Conservation (phyloP, 2,329 filamentous ascomycete genomes). For the Amylocarpus encephaloides region DNA sequence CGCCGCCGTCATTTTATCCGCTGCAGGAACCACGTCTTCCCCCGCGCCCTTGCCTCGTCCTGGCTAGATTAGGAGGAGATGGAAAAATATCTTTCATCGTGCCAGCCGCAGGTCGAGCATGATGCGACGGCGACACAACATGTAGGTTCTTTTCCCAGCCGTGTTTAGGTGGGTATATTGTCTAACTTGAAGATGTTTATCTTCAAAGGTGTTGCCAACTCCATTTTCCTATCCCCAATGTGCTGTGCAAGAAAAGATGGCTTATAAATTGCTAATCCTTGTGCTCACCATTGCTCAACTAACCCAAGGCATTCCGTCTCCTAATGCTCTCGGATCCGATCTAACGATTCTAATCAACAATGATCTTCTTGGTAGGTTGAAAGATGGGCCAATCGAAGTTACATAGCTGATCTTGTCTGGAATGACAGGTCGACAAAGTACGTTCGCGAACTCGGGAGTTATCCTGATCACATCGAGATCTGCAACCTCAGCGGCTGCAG, state of each 20-base stretch:
- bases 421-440: constrained; percentile 15
- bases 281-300: constrained; percentile 13
- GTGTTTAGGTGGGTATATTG: constrained; percentile 3
- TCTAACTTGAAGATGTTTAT: constrained; percentile 14
- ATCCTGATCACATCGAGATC: constrained; percentile 16
- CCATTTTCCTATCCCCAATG: constrained; percentile 2
- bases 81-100: constrained; percentile 3
- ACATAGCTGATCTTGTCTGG: neutral
- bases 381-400: neutral
- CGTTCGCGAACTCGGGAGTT: constrained; percentile 17
- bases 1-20: constrained; percentile 1
- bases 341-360: constrained; percentile 21
- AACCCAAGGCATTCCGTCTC: constrained; percentile 14
- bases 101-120: constrained; percentile 5
- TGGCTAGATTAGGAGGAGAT: neutral
- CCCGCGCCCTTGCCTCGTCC: neutral
- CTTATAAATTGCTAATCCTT: constrained; percentile 10
- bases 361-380: constrained; percentile 16
- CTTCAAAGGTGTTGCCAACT: constrained; percentile 11
- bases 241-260: constrained; percentile 11
- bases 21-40: constrained; percentile 3
- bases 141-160: constrained; percentile 15
- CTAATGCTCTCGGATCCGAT: constrained; percentile 15
- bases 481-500: constrained; percentile 14
- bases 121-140: constrained; percentile 5